Evolutionary conservation across 2,329 filamentous ascomycete species (phyloP).

Genomic region (Talaromyces marneffei): DNA sequence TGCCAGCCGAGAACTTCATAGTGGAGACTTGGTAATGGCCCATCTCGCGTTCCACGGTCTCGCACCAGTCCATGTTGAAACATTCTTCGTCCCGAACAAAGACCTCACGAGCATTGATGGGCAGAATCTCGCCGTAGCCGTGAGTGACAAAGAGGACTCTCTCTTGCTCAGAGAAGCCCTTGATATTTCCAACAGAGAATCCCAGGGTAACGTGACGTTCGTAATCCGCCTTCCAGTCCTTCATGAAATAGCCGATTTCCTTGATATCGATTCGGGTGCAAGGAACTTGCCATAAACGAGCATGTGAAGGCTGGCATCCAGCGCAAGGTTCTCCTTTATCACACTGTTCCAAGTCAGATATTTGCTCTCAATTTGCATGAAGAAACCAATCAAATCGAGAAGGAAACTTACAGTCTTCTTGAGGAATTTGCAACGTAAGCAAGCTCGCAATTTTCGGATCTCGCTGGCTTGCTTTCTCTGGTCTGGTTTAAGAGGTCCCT

Average conservation of each 20-base stretch:
- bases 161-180: slow-evolving; percentile 64
- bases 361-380: no score
- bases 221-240: slow-evolving; percentile 97
- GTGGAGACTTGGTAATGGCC: slow-evolving; percentile 81
- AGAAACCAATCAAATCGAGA: background rate
- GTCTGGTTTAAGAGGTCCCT: slow-evolving; percentile 83
- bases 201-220: slow-evolving; percentile 81
- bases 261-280: slow-evolving; percentile 98
- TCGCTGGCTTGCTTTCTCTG: slow-evolving; percentile 95
- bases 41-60: slow-evolving; percentile 68
- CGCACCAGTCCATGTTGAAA: slow-evolving; percentile 90
- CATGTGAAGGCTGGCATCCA: slow-evolving; percentile 92
- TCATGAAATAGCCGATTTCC: slow-evolving; percentile 97
- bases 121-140: slow-evolving; percentile 87
- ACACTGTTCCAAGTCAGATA: slow-evolving; percentile 45
- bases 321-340: slow-evolving; percentile 95
- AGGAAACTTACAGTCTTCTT: slow-evolving; percentile 70
- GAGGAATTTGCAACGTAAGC: slow-evolving; percentile 93
- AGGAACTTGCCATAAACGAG: slow-evolving; percentile 92
- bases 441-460: slow-evolving; percentile 90
- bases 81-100: slow-evolving; percentile 87
- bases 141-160: slow-evolving; percentile 86
- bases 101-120: slow-evolving; percentile 89
- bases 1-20: slow-evolving; percentile 79
- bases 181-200: slow-evolving; percentile 91